Evolutionary conservation across 768 basidiomycete species (phyloP), one percentile per base, ranked within the genome.

Genomic region (Pleurotus salmoneostramineus): DNA sequence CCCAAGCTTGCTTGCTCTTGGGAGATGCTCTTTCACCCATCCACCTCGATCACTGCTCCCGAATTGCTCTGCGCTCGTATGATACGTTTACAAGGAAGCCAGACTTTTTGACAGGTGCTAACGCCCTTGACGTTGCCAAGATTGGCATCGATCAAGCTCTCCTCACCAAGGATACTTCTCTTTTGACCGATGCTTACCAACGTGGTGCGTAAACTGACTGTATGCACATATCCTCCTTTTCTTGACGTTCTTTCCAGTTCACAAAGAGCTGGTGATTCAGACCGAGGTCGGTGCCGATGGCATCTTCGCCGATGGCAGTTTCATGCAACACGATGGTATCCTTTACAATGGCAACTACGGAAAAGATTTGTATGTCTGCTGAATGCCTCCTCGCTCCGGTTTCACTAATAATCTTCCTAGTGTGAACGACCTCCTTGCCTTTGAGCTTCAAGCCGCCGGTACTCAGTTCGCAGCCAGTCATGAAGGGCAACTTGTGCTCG

Each of bases 341-440:
- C 67, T 87, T 3, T 89, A 88, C 64, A 87, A 84, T 50, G 88
- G 88, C 36, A 89, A 89, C 64, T 89, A 90, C 61, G 88, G 81
- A 15, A 77, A 77, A 58, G 78, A 76, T 59, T 65, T 61, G 79
- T 75, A 21, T 63, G 74, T 64, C 4, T 11, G 14, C 3, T 33
- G 21, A 7, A 3, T 48, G 8, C 34, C 21, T 57, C 48, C 42
- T 14, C 34, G 7, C 36, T 58, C 12, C 45, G n/a, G 33, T 21
- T 15, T 14, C 3, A 11, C 31, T n/a, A 52, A 35, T 5, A 40
- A 31, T 49, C 17, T 51, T 49, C 50, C n/a, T 50, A 87, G 85
- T 63, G 70, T 82, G 6, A 86, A 86, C 62, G 83, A 83, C 50
- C 79, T 85, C 57, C 73, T 89, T 14, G 79, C 79, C 57, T 69